phyloP scores from a whole-genome alignment of 148 eudicot genomes.

The Cornus florida region DNA sequence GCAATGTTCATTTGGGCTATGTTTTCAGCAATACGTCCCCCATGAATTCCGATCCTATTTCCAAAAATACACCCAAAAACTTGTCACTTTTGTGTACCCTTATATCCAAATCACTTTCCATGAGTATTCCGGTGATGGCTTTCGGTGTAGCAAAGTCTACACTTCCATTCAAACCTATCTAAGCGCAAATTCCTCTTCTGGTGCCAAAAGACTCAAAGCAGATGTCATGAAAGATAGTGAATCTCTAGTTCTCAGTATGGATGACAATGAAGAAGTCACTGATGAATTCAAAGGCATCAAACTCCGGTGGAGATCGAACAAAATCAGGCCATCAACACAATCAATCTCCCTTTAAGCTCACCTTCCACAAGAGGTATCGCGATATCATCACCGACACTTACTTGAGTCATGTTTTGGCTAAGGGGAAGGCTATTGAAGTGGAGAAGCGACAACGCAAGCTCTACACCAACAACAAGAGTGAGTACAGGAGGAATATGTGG shows the following conservation, averaged over 20 bases:
- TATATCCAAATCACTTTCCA: conserved; percentile 33
- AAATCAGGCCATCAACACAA: not conserved
- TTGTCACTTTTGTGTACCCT: conserved; percentile 23
- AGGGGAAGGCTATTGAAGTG: conserved; percentile 14
- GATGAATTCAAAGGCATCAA: conserved; percentile 38
- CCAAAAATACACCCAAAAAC: conserved; percentile 8
- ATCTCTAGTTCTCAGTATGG: conserved; percentile 38
- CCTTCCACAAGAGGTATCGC: conserved; percentile 17
- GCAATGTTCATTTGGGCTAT: conserved; percentile 38
- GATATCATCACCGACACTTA: conserved; percentile 14
- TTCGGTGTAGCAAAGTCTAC: conserved; percentile 28
- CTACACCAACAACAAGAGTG: conserved; percentile 11
- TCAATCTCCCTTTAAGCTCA: conserved; percentile 23
- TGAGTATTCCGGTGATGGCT: conserved; percentile 23
- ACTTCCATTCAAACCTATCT: conserved; percentile 33
- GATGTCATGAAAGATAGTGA: conserved; percentile 27
- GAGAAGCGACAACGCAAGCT: conserved; percentile 19
- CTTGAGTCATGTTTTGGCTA: conserved; percentile 14
- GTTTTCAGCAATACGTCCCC: conserved; percentile 35
- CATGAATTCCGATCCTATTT: not conserved
- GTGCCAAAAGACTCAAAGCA: conserved; percentile 37
- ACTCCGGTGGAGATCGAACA: conserved; percentile 32
- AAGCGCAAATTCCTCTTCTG: conserved; percentile 23
- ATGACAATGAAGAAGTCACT: conserved; percentile 37
- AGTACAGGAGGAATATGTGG: conserved; percentile 10